Conservation (phyloP, 257 asterid genomes). For the Galeopsis tetrahit region DNA sequence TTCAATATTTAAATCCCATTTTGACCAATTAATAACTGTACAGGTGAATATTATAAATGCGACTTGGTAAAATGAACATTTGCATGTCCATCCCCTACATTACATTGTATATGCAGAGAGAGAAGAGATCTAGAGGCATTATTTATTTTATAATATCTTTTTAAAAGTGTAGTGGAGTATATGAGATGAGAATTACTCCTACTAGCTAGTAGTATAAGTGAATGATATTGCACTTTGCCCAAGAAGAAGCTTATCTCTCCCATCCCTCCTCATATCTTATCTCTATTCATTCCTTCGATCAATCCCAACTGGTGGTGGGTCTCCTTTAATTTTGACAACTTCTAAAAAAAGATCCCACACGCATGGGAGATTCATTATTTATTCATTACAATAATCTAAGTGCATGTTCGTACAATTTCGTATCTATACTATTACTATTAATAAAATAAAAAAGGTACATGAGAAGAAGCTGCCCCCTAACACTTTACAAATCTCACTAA, state of each 20-base stretch:
- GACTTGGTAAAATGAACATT: constrained; percentile 25
- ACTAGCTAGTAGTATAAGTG: constrained; percentile 36
- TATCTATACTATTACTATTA: constrained; percentile 41
- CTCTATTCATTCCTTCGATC: constrained; percentile 38
- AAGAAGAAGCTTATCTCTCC: constrained; percentile 70
- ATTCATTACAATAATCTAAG: constrained; percentile 19
- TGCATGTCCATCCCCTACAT: constrained; percentile 24
- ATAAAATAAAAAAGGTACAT: constrained; percentile 46
- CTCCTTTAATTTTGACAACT: constrained; percentile 36
- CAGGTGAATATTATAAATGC: constrained; percentile 9
- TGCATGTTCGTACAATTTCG: constrained; percentile 86
- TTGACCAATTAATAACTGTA: constrained; percentile 26
- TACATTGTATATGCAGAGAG: constrained; percentile 10
- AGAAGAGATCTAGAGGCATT: not conserved
- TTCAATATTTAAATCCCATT: constrained; percentile 20
- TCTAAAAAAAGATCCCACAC: constrained; percentile 44
- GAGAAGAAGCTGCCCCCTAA: constrained; percentile 44
- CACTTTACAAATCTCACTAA: constrained; percentile 48
- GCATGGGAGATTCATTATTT: constrained; percentile 19
- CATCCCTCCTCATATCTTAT: constrained; percentile 70
- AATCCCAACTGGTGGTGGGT: constrained; percentile 45
- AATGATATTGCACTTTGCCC: constrained; percentile 66
- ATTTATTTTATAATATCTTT: constrained; percentile 48
- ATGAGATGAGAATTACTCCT: constrained; percentile 34
- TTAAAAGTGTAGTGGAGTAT: too few relatives aligned